Conservation (phyloP, 208 protist species). For the Endotrypanum monterogeii region DNA sequence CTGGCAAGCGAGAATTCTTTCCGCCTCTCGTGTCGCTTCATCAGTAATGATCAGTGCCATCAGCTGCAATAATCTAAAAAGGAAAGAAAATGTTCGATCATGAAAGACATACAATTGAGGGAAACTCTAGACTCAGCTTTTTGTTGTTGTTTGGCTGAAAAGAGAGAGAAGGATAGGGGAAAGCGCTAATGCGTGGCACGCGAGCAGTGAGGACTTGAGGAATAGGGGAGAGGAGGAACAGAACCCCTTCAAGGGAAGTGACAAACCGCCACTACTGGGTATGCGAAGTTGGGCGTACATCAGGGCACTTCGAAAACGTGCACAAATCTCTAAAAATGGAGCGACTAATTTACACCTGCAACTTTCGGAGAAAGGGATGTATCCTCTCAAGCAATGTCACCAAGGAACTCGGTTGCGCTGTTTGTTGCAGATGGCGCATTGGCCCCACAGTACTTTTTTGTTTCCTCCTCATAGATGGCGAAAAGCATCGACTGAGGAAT, state of each 20-base stretch:
- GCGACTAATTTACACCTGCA: neutral
- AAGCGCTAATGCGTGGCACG: too few relatives aligned
- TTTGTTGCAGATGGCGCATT: neutral
- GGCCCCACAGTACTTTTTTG: neutral
- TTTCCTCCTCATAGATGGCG: neutral
- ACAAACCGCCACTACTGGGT: too few relatives aligned
- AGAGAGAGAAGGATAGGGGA: too few relatives aligned
- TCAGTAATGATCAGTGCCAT: conserved; percentile 80
- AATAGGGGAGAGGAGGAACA: too few relatives aligned
- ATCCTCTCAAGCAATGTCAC: neutral
- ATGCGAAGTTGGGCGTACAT: too few relatives aligned
- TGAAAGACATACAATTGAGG: neutral
- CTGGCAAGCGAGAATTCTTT: conserved; percentile 70
- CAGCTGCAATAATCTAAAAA: neutral
- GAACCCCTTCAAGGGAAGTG: too few relatives aligned
- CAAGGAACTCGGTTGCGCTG: neutral
- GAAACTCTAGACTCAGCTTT: too few relatives aligned
- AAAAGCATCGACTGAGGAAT: neutral
- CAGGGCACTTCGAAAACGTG: neutral
- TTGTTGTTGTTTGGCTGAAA: too few relatives aligned
- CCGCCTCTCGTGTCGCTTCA: conserved; percentile 57
- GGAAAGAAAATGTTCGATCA: neutral
- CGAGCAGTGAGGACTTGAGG: too few relatives aligned
- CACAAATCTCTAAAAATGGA: neutral
- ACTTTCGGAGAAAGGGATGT: too few relatives aligned